phyloP scores from a whole-genome alignment of 2,329 filamentous ascomycete species.

The Oidium heveae region DNA sequence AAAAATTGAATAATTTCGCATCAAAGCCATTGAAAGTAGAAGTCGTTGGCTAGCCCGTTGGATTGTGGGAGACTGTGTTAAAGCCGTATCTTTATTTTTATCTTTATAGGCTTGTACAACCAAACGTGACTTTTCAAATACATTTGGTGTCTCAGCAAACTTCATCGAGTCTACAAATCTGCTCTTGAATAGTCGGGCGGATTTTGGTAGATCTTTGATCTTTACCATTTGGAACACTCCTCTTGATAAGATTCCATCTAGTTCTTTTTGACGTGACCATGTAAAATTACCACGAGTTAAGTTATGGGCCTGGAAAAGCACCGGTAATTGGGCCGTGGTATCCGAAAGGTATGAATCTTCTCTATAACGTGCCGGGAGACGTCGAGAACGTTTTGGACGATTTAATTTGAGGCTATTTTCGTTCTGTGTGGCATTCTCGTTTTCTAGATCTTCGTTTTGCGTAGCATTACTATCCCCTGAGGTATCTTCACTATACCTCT shows the following conservation, averaged over 20 bases:
- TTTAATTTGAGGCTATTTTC: not conserved
- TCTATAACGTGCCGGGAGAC: not conserved
- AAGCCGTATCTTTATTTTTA: not conserved
- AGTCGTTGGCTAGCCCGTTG: constrained; percentile 2
- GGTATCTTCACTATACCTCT: not conserved
- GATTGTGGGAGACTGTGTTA: constrained; percentile 5
- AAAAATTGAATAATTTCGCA: not conserved
- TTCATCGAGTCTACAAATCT: constrained; percentile 4
- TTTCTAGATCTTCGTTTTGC: not conserved
- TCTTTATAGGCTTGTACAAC: constrained; percentile 4
- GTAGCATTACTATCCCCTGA: not conserved
- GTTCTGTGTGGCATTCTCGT: not conserved
- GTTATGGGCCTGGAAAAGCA: not conserved
- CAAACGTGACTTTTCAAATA: constrained; percentile 4
- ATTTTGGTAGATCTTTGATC: not conserved
- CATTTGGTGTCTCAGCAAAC: not conserved
- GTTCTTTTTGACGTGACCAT: not conserved
- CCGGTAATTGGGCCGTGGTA: not conserved
- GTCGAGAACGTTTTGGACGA: not conserved
- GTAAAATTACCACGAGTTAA: not conserved
- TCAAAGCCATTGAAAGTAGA: constrained; percentile 1
- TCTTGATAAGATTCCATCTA: not conserved
- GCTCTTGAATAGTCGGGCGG: not conserved
- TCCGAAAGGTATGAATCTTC: not conserved
- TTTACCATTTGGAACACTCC: not conserved